phyloP scores from a whole-genome alignment of 2,329 filamentous ascomycete species.

The Dactylellina leptospora region DNA sequence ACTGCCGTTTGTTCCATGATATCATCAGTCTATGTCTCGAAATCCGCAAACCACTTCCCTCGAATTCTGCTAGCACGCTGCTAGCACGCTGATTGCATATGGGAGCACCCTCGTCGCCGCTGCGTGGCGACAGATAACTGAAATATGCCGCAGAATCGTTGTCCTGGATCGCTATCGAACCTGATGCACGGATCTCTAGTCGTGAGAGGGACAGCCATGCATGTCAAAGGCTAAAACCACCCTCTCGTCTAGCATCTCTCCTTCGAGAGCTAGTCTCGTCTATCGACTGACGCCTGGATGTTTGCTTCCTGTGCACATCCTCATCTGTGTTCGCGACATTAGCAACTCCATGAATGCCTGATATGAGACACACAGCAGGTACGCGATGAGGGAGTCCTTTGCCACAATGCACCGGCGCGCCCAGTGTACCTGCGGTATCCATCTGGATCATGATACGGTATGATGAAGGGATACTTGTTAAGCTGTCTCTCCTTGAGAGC shows the following conservation, averaged over 20 bases:
- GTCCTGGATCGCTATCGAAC: constrained; percentile 13
- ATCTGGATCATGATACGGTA: not conserved
- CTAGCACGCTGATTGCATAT: too few species aligned
- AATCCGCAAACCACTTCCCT: too few species aligned
- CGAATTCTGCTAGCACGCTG: too few species aligned
- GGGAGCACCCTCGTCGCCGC: not conserved
- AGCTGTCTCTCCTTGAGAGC: constrained; percentile 7
- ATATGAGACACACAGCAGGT: not conserved
- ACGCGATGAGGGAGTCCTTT: not conserved
- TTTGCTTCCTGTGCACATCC: constrained; percentile 14
- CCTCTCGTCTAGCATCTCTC: constrained; percentile 51
- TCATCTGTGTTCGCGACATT: constrained; percentile 1
- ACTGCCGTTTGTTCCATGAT: constrained; percentile 9
- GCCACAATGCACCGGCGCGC: not conserved
- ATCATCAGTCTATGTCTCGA: too few species aligned
- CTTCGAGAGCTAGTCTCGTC: constrained; percentile 51
- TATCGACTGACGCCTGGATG: constrained; percentile 36
- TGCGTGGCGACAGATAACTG: not conserved
- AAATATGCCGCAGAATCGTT: constrained; percentile 6
- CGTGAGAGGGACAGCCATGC: constrained; percentile 24
- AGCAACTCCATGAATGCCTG: not conserved
- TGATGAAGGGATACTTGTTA: not conserved
- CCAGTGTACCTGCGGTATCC: not conserved
- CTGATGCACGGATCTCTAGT: constrained; percentile 48
- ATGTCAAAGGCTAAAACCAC: constrained; percentile 48